A percentile compares a stretch with the other conserved stretches of the same genome.
Conservation (phyloP, 768 basidiomycete species). For the Pleurotus djamor region DNA sequence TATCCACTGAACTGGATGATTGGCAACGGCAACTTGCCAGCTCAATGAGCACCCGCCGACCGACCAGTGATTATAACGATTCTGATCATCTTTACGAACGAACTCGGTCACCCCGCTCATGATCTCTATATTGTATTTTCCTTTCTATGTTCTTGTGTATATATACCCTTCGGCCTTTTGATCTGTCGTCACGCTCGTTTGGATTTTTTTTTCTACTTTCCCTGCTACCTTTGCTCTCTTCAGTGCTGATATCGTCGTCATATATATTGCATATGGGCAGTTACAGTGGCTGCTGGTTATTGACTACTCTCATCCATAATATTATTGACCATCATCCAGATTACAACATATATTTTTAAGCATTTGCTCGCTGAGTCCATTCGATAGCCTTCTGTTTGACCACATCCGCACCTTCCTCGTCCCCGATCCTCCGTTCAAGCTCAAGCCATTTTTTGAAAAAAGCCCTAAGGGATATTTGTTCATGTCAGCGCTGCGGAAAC, state of each 20-base stretch:
- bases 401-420: slow-evolving; percentile 73
- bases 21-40: slow-evolving; percentile 86
- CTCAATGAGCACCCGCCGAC: slow-evolving; percentile 72
- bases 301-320: slow-evolving; percentile 11
- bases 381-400: slow-evolving; percentile 92
- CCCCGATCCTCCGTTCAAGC: slow-evolving; percentile 82
- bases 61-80: slow-evolving; percentile 67
- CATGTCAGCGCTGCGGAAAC: too few species aligned
- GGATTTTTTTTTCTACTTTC: slow-evolving; percentile 40
- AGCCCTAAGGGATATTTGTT: slow-evolving; percentile 44
- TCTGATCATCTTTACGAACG: slow-evolving; percentile 55
- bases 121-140: slow-evolving; percentile 28
- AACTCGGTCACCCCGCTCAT: slow-evolving; percentile 56
- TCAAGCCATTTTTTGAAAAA: slow-evolving; percentile 99
- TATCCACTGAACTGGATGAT: slow-evolving; percentile 79
- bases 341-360: slow-evolving; percentile 21
- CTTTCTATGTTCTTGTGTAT: slow-evolving; percentile 35
- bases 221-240: slow-evolving; percentile 25
- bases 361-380: slow-evolving; percentile 74
- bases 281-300: slow-evolving; percentile 20
- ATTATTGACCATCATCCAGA: slow-evolving; percentile 12
- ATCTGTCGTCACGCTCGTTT: slow-evolving; percentile 55
- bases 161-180: slow-evolving; percentile 45
- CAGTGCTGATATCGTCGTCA: slow-evolving; percentile 20
- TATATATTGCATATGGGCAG: slow-evolving; percentile 34